Evolutionary conservation across 805 yeast species (phyloP).

Genomic region (Tetrapisispora phaffii): DNA sequence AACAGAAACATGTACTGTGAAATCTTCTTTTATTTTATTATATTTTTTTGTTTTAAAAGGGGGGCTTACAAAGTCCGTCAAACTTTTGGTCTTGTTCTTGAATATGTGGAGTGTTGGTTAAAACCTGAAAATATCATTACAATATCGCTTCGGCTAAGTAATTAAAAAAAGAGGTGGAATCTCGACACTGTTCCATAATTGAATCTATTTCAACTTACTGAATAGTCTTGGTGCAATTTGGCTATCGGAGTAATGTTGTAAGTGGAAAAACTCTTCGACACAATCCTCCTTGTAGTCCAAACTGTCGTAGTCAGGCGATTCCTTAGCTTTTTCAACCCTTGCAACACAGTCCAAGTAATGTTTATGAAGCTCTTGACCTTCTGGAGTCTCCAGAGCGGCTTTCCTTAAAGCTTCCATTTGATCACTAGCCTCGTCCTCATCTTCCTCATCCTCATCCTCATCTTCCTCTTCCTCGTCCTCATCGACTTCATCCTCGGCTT

Average conservation of each 20-base stretch:
- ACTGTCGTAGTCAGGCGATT: slow-evolving; percentile 75
- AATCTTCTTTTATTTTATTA: too few relatives aligned
- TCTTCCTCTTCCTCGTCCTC: slow-evolving; percentile 32
- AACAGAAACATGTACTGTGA: too few relatives aligned
- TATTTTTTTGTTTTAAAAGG: too few relatives aligned
- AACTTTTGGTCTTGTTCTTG: too few relatives aligned
- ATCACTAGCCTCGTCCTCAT: slow-evolving; percentile 60
- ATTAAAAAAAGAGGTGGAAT: too few relatives aligned
- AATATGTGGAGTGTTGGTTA: too few relatives aligned
- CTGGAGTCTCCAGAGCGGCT: slow-evolving; percentile 59
- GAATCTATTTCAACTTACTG: slow-evolving; percentile 65
- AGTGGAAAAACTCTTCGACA: slow-evolving; percentile 95
- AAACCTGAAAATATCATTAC: too few relatives aligned
- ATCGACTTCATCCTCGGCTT: slow-evolving; percentile 49
- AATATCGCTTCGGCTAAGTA: too few relatives aligned
- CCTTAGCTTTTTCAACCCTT: slow-evolving; percentile 81
- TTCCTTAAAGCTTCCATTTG: slow-evolving; percentile 53
- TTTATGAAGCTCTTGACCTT: slow-evolving; percentile 67
- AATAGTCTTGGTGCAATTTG: slow-evolving; percentile 87
- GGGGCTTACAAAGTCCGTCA: too few relatives aligned
- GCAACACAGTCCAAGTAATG: slow-evolving; percentile 92
- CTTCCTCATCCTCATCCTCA: slow-evolving; percentile 61
- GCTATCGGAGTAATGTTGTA: slow-evolving; percentile 86
- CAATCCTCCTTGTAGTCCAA: slow-evolving; percentile 89
- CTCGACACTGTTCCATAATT: too few relatives aligned